These are phyloP conservation scores for Solanum habrochaites DNA, from an alignment of 257 asterid species.

Conservation along the genomic window DNA sequence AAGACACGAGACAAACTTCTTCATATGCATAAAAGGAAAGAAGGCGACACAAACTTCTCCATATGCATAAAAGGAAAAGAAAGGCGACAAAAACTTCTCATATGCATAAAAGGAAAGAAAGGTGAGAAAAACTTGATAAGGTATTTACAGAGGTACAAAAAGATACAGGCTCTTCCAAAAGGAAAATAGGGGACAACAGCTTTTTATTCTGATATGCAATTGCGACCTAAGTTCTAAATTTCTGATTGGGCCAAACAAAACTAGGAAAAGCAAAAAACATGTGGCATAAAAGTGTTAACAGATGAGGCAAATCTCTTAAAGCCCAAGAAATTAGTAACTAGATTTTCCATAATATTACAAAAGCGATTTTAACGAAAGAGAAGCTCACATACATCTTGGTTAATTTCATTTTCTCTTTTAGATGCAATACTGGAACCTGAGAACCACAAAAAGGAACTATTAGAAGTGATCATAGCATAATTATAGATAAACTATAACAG, in stretches of 20 bases:
- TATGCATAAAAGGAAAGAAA: neutral
- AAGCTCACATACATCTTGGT: constrained; percentile 3
- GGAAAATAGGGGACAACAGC: neutral
- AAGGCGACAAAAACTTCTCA: neutral
- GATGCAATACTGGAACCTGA: neutral
- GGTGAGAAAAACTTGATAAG: neutral
- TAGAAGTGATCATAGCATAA: neutral
- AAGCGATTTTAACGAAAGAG: neutral
- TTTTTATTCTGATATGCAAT: neutral
- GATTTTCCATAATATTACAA: neutral
- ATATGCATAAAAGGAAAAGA: neutral
- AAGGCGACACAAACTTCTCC: neutral
- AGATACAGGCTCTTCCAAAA: neutral
- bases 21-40: neutral
- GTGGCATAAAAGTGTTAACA: neutral
- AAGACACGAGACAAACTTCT: neutral
- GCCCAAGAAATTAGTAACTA: neutral
- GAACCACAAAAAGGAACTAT: neutral
- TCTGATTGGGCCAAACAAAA: neutral
- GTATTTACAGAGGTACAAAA: neutral
- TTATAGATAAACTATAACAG: neutral
- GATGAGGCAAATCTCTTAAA: neutral
- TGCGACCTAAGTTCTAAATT: neutral
- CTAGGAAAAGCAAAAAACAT: neutral
- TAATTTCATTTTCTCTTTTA: neutral